Conservation (phyloP, 495 filamentous ascomycete genomes). For the Penicillium simplicissimum region DNA sequence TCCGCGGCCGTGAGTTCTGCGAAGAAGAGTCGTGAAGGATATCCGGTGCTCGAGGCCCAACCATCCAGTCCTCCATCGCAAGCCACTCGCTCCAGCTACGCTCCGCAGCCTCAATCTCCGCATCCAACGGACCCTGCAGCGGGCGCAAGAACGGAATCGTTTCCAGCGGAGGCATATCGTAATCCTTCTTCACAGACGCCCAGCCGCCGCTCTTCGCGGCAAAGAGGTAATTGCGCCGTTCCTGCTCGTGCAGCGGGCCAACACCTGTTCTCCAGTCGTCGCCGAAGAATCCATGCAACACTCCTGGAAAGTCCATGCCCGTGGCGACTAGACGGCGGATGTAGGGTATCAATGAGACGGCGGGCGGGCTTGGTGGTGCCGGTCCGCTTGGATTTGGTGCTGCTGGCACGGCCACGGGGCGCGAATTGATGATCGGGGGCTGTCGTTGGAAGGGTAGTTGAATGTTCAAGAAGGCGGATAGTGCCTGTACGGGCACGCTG, state of each 20-base stretch:
- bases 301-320: constrained; percentile 79
- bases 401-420: constrained; percentile 19
- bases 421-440: constrained; percentile 39
- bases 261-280: constrained; percentile 83
- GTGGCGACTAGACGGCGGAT: constrained; percentile 88
- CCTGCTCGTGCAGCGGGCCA: constrained; percentile 80
- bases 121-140: constrained; percentile 68
- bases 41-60: constrained; percentile 62
- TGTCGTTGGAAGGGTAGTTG: constrained; percentile 52
- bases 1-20: constrained; percentile 39
- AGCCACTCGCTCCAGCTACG: constrained; percentile 81
- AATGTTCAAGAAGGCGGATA: constrained; percentile 92
- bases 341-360: constrained; percentile 81
- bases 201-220: constrained; percentile 90
- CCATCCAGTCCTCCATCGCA: constrained; percentile 96
- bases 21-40: constrained; percentile 48
- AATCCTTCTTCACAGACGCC: constrained; percentile 82
- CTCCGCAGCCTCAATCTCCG: constrained; percentile 84
- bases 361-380: constrained; percentile 34
- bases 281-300: constrained; percentile 93
- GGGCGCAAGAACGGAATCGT: constrained; percentile 84
- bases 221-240: constrained; percentile 92
- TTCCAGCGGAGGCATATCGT: constrained; percentile 81
- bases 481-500: constrained; percentile 75
- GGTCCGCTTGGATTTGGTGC: constrained; percentile 33